Base-by-base conservation (phyloP, 306 rosid genomes). In the Cucumis melo region DNA sequence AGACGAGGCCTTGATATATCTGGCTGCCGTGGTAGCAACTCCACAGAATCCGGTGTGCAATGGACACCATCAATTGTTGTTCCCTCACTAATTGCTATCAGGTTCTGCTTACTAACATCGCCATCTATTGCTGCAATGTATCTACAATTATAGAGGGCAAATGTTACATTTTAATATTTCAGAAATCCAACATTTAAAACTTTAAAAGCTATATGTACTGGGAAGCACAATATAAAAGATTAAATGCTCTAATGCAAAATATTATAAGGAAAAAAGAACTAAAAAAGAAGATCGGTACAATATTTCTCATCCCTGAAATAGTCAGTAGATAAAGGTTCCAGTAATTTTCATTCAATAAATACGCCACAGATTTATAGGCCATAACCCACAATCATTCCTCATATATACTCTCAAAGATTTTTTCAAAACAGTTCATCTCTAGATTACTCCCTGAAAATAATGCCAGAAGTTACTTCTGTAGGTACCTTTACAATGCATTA, bases 111-210 rank as follows among this genome's bases (percentile, higher is more conserved):
- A 85, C 87, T 83, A 78, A 94, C 91, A 46, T 29, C 75, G 19
- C 96, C 94, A 81, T 91, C 90, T 82, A 93, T 81, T 29, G 88
- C 85, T 65, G 97, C 96, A 86, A 93, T 90, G 80, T 93, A 93
- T 79, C 98, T 93, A 80, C 80, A 81, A 67, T 77, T 48, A 80
- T 66, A 82, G 82, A 79, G 78, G 54, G 58, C 38, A 72, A 75
- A 60, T 59, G 75, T 27, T 65, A 83, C 64, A 73, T 61, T 77
- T 60, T 81, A 71, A 78, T 68, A 56, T 77, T 55, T 81, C 74
- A 78, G 50, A 44, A 71, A 54, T 81, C 55, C 7, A 20, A 27
- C 59, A 77, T 34, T 55, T 36, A 34, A 74, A 53, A 41, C 6
- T 54, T n/a, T 32, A 74, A 19, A 73, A 56, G 15, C 32, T 42